Evolutionary conservation across 2,329 filamentous ascomycete genomes (phyloP).

Genomic region (Erysiphe pulchra): DNA sequence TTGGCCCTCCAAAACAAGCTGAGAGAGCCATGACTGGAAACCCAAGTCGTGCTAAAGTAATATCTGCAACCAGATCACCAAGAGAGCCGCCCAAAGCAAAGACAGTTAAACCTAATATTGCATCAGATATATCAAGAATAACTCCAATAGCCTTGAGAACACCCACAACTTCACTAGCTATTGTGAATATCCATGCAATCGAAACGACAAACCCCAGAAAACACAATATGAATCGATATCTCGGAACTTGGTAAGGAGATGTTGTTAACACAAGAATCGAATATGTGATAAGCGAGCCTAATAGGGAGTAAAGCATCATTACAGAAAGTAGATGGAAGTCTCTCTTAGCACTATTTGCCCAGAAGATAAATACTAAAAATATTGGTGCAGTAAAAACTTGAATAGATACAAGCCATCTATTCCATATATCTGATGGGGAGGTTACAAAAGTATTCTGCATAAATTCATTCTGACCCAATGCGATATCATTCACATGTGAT

Average conservation of each 20-base stretch:
- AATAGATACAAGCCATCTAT: conserved; percentile 64
- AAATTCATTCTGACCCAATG: not conserved
- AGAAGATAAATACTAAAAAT: conserved; percentile 55
- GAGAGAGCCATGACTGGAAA: conserved; percentile 90
- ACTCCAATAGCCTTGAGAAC: conserved; percentile 84
- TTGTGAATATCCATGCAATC: conserved; percentile 89
- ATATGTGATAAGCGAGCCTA: conserved; percentile 42
- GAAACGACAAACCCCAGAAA: conserved; percentile 76
- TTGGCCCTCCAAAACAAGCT: conserved; percentile 91
- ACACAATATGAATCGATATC: conserved; percentile 55
- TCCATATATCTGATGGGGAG: conserved; percentile 32
- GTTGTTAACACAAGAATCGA: conserved; percentile 43
- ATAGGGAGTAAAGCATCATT: conserved; percentile 35
- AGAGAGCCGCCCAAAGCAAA: conserved; percentile 93
- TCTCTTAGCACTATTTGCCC: conserved; percentile 38
- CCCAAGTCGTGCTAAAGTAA: conserved; percentile 77
- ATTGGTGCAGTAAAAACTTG: conserved; percentile 73
- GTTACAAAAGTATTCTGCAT: not conserved
- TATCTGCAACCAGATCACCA: conserved; percentile 79
- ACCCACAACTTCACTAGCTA: conserved; percentile 86
- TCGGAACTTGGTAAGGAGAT: conserved; percentile 36
- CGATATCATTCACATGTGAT: not conserved
- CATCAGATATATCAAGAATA: conserved; percentile 78
- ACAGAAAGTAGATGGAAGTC: conserved; percentile 25
- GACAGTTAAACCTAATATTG: conserved; percentile 78